Base-by-base conservation (phyloP, 768 basidiomycete species). In the Russula sp. region DNA sequence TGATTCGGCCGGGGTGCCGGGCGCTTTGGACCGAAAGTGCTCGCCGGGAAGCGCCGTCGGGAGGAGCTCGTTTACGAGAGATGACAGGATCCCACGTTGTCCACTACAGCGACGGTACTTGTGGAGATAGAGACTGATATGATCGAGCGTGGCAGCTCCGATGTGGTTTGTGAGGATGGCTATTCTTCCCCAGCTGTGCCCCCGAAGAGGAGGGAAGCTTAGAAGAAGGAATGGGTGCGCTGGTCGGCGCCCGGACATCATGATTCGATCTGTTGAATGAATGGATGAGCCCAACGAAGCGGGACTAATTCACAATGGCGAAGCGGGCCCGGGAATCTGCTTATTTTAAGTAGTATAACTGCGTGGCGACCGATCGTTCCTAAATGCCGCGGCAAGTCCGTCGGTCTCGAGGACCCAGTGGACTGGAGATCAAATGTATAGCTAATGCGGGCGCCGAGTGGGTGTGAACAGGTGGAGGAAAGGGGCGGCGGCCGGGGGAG, bases 351-450 rank as follows among this genome's bases (percentile, higher is more conserved):
- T 58, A 45, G 54, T 49, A 47, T 49, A 22, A 35, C 20, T 56
- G 45, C 36, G 61, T 53, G 57, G 51, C 45, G 46, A 57, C 60
- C 60, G 64, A 65, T 65, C 56, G 61, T 62, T 65, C 54, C 56
- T 65, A 61, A 63, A 57, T 65, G 64, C 64, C 64, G 64, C 64
- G 64, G 64, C 64, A 65, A 57, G 53, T 61, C 63, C 59, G 53
- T 64, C 60, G 46, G 59, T 61, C 63, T 54, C 59, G 64, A 62
- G 60, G 60, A 29, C 53, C 53, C 53, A 35, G 41, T 14, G 56
- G 25, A 36, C 18, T 57, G 43, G 41, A 43, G 20, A 29, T 22
- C 45, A 42, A 46, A 39, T 20, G 13, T 25, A 57, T 38, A 34
- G 34, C 38, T 36, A 39, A 35, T 13, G 34, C 48, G 41, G 41